Conservation (phyloP, 176 grass and related monocot genomes). For the Carex littledalei region DNA sequence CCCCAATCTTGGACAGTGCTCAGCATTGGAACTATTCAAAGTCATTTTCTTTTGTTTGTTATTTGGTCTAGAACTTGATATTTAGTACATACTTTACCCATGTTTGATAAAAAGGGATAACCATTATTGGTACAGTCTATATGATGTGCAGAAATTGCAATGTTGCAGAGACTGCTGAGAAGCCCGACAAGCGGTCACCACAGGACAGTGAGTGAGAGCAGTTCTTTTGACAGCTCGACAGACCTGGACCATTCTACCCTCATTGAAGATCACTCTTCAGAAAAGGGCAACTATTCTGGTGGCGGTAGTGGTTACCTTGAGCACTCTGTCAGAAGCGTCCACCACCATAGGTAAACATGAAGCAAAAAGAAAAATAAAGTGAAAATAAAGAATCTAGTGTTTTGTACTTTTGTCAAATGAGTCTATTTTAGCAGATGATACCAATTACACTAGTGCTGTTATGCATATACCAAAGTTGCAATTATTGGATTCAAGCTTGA, state of each 20-base stretch:
- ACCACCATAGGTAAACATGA: constrained; percentile 43
- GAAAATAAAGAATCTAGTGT: background rate
- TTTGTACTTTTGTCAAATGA: background rate
- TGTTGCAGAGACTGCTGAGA: constrained; percentile 68
- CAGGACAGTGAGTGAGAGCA: constrained; percentile 62
- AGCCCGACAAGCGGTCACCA: constrained; percentile 63
- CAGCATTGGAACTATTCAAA: constrained; percentile 5
- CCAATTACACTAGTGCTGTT: background rate
- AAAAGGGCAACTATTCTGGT: constrained; percentile 39
- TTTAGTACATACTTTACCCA: background rate
- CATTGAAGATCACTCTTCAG: constrained; percentile 67
- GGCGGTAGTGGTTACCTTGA: constrained; percentile 65
- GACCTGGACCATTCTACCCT: constrained; percentile 62
- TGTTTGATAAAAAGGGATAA: background rate
- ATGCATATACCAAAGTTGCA: background rate
- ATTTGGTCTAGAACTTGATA: background rate
- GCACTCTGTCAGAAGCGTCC: constrained; percentile 50
- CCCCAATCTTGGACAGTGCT: background rate
- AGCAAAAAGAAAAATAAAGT: background rate
- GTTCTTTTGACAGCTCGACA: constrained; percentile 83
- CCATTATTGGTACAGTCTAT: background rate
- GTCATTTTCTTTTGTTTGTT: background rate
- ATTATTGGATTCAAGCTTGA: background rate
- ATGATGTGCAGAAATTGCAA: constrained; percentile 26
- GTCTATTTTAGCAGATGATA: background rate